Percentiles rank a stretch among this genome's conserved stretches.
Conservation (phyloP, 2,329 filamentous ascomycete genomes). For the Thelonectria olida region DNA sequence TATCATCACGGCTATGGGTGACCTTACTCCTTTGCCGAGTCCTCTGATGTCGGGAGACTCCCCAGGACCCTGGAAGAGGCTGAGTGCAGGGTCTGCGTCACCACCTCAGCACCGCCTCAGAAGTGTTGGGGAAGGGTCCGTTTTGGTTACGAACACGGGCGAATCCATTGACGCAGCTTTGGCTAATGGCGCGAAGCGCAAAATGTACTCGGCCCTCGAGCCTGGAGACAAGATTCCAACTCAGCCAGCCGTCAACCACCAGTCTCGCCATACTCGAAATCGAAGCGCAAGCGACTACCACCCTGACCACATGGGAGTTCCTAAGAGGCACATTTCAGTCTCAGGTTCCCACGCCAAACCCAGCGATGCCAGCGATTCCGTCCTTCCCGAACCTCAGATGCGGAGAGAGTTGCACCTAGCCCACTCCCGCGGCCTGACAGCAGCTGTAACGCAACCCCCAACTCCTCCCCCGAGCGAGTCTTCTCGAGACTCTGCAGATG, state of each 20-base stretch:
- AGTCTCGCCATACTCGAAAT: conserved; percentile 68
- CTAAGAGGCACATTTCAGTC: conserved; percentile 78
- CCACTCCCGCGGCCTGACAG: conserved; percentile 76
- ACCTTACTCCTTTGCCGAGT: conserved; percentile 82
- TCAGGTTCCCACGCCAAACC: conserved; percentile 66
- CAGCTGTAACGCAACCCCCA: conserved; percentile 69
- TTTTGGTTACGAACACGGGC: conserved; percentile 59
- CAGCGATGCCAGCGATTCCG: conserved; percentile 38
- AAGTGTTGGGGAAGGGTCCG: conserved; percentile 46
- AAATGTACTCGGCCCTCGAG: conserved; percentile 56
- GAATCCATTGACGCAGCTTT: conserved; percentile 62
- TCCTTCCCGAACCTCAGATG: conserved; percentile 56
- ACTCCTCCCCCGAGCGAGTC: conserved; percentile 86
- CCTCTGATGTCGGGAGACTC: conserved; percentile 74
- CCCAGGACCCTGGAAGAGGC: conserved; percentile 71
- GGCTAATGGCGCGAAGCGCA: conserved; percentile 64
- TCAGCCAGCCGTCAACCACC: conserved; percentile 44
- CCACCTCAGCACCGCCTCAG: conserved; percentile 42
- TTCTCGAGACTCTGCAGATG: conserved; percentile 56
- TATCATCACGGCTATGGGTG: conserved; percentile 77
- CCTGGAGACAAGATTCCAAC: conserved; percentile 46
- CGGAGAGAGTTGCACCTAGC: conserved; percentile 85
- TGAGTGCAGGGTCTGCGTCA: conserved; percentile 58
- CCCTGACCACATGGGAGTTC: conserved; percentile 74
- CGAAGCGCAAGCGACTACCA: conserved; percentile 90